Evolutionary conservation across 768 basidiomycete species (phyloP).

Genomic region (Baorangia bicolor): DNA sequence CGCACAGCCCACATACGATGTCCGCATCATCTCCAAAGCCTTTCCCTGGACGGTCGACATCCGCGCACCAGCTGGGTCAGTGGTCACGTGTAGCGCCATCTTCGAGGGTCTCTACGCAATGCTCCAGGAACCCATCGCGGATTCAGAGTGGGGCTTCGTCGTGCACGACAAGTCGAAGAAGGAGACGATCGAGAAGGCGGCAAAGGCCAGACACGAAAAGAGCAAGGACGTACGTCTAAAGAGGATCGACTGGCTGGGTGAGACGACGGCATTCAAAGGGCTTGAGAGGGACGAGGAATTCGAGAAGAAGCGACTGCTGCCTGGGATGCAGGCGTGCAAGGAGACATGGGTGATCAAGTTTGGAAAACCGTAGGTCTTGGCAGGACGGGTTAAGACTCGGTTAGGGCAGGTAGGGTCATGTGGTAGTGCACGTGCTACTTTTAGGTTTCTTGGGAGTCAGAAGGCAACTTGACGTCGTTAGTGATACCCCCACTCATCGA

Average conservation of each 20-base stretch:
- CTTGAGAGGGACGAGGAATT: conserved; percentile 60
- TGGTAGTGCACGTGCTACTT: background rate
- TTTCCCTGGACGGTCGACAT: conserved; percentile 71
- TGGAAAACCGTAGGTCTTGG: conserved; percentile 27
- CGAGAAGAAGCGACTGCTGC: conserved; percentile 48
- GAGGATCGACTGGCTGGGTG: conserved; percentile 66
- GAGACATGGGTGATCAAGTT: conserved; percentile 65
- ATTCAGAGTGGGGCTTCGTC: conserved; percentile 69
- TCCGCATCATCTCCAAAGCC: conserved; percentile 57
- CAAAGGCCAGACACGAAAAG: conserved; percentile 45
- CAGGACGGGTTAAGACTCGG: background rate
- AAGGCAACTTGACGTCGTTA: background rate
- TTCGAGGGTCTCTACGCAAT: conserved; percentile 51
- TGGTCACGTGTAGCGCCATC: conserved; percentile 49
- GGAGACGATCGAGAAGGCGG: conserved; percentile 48
- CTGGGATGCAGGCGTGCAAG: conserved; percentile 38
- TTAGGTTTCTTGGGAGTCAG: background rate
- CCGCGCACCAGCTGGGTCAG: conserved; percentile 29
- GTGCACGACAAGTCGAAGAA: conserved; percentile 41
- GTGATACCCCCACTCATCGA: conserved; percentile 6
- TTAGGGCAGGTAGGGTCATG: background rate
- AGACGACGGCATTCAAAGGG: conserved; percentile 57
- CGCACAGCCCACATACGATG: conserved; percentile 28
- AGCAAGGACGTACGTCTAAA: conserved; percentile 40
- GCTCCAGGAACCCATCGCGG: conserved; percentile 54